Base-by-base conservation (phyloP, 2,329 filamentous ascomycete species). In the Hymenoscyphus albidus region DNA sequence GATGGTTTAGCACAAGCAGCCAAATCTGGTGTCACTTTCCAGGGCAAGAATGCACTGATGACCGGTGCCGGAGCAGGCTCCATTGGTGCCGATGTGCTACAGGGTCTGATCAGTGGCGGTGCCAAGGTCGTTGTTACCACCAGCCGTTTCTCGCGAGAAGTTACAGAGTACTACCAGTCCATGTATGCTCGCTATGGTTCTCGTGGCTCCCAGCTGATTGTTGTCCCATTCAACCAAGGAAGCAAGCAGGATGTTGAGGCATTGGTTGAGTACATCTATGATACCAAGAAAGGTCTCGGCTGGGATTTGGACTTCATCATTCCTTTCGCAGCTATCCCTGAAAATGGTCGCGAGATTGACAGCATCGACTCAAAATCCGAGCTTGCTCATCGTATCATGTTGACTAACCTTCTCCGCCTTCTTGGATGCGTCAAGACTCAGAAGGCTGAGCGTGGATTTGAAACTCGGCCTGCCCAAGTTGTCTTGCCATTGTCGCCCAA, bases 161-260 rank as follows among this genome's bases (percentile, higher is more conserved):
- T 99, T 64, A 99, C 95, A 5, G 95, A 99, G 81, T 99, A 98
- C 82, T 99, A 99, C 80, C 95, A 99, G 80, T 88, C 92, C 64
- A 98, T 99, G 91, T 99, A 99, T 78, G 91, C 93, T 68, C 91
- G 93, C 67, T 97, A 91, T 74, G 95, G 95, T 74, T 92, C 92
- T 67, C 91, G 92, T 70, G 95, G 95, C 69, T 98, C 95, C 64
- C 93, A 98, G 80, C 89, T 99, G 63, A 92, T 99, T 51, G 95
- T 99, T 63, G 96, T 98, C 63, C 95, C 96, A 59, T 99, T 99
- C 86, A 99, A 99, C 79, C 93, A 97, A 78, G 95, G 94, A 69
- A 98, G 94, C 82, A 96, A 97, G 81, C 94, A 98, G 78, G 95
- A 99, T 76, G 91, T 97, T 42, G 92, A 98, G 77, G 93, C 93